Evolutionary conservation across 1,284 basidiomycete genomes (phyloP).

Genomic region (Peniophora sp.): DNA sequence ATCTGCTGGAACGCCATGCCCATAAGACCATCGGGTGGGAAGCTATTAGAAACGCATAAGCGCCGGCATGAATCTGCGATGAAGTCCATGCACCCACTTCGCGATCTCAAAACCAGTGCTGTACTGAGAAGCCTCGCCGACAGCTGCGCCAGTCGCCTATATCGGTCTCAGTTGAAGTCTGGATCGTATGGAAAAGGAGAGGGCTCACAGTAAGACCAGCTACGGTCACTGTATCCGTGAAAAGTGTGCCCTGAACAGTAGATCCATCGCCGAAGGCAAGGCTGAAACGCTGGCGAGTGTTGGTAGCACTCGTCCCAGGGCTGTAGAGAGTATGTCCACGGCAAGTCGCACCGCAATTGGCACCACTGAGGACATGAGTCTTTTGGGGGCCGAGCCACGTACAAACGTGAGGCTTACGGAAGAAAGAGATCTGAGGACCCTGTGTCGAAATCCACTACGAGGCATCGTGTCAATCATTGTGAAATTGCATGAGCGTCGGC

Average conservation of each 20-base stretch:
- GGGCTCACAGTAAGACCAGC: conserved; percentile 12
- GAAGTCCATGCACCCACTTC: no score
- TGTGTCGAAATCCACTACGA: conserved; percentile 15
- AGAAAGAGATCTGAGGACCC: not conserved
- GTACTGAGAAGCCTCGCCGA: not conserved
- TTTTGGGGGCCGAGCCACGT: not conserved
- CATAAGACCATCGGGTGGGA: conserved; percentile 18
- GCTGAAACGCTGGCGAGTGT: conserved; percentile 6
- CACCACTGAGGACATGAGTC: conserved; percentile 13
- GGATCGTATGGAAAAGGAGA: conserved; percentile 4
- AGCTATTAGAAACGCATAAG: no score
- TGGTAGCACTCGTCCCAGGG: conserved; percentile 8
- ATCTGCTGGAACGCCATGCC: conserved; percentile 24
- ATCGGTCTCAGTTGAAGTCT: not conserved
- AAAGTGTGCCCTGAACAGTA: conserved; percentile 10
- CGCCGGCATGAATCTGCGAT: no score
- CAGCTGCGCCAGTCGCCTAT: conserved; percentile 2
- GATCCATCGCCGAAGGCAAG: conserved; percentile 13
- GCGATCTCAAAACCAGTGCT: not conserved
- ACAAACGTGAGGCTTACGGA: not conserved
- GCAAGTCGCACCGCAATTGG: conserved; percentile 11
- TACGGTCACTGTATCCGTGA: conserved; percentile 16
- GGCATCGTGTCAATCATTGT: not conserved
- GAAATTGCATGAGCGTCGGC: not conserved
- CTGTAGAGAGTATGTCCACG: conserved; percentile 11